Base-by-base conservation (phyloP, 2,329 filamentous ascomycete species). In the Talaromyces sp. region DNA sequence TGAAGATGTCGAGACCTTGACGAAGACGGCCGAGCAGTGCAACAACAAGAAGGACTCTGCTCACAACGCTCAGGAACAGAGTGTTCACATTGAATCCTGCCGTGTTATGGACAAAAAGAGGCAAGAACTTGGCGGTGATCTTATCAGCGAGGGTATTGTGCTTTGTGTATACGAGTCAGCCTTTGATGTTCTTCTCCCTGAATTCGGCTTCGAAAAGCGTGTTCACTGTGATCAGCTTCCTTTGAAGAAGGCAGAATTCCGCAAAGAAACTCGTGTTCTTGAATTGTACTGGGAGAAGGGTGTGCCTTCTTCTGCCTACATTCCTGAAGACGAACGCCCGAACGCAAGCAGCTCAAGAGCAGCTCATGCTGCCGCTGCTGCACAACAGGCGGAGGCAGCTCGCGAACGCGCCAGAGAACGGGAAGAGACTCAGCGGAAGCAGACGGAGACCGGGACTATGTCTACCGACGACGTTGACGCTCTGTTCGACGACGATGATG, bases 271-370 rank as follows among this genome's bases (percentile, higher is more conserved):
- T 80, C 88, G 95, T 61, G 87, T 98, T 33, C 84, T 99, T 54
- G 95, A 99, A 79, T 85, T 99, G 16, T 99, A 97, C 83, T 99
- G 95, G 95, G 95, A 99, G 87, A 99, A 98, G 85, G 95, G 95
- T 54, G 92, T 98, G 7, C 92, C 94, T 31, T 98, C 93, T 65
- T 97, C 94, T 51, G 91, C 93, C 2, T 99, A 96, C 69, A 89
- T 99, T 58, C 95, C 95, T 2, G 95, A 99, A 73, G 95, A 99
- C 73, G 95, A 99, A 81, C 89, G 93, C 61, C 93, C 93, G 59
- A 96, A 95, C 83, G 88, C 90, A 57, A 88, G 86, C 10, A 89
- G 89, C 64, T 86, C 90, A 69, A 87, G 91, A 66, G 85, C 89
- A 61, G 87, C 86, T 50, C 90, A 91, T 70, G 89, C 90, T 58